phyloP scores from a whole-genome alignment of 495 filamentous ascomycete species.

The Choiromyces venosus region DNA sequence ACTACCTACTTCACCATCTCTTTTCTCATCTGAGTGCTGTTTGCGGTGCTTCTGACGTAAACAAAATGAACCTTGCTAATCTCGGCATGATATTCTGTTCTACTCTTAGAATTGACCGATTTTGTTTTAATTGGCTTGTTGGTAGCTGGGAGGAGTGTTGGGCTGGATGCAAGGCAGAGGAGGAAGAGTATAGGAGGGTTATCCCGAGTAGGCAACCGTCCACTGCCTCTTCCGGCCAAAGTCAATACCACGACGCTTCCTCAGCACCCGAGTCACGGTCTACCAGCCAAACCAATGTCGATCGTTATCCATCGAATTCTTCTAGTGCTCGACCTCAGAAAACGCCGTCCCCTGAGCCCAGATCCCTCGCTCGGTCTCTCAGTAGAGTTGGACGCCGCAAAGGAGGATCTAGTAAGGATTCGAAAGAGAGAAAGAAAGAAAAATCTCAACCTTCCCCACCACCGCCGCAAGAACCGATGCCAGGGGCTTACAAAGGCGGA shows the following conservation, averaged over 20 bases:
- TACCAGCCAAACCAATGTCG: conserved; percentile 26
- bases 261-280: conserved; percentile 20
- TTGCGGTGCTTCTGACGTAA: conserved; percentile 36
- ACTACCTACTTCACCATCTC: conserved; percentile 40
- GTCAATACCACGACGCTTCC: conserved; percentile 18
- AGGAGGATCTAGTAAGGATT: conserved; percentile 5
- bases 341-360: conserved; percentile 22
- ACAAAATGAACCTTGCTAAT: conserved; percentile 42
- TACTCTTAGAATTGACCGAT: conserved; percentile 40
- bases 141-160: conserved; percentile 40
- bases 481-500: conserved; percentile 20
- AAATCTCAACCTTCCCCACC: conserved; percentile 30
- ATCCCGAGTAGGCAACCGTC: conserved; percentile 24
- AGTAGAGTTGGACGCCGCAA: conserved; percentile 27
- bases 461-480: conserved; percentile 14
- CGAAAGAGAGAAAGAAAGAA: conserved; percentile 21
- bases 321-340: conserved; percentile 20
- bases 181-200: conserved; percentile 38
- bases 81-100: conserved; percentile 43
- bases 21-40: conserved; percentile 41
- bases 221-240: conserved; percentile 26
- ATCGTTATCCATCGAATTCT: conserved; percentile 35
- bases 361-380: conserved; percentile 20
- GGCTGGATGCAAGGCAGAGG: conserved; percentile 38
- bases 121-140: conserved; percentile 42